A percentile compares a stretch with the other conserved stretches of the same genome.
Evolutionary conservation across 306 rosid species (phyloP).

Genomic region (Hippophae tibetana): DNA sequence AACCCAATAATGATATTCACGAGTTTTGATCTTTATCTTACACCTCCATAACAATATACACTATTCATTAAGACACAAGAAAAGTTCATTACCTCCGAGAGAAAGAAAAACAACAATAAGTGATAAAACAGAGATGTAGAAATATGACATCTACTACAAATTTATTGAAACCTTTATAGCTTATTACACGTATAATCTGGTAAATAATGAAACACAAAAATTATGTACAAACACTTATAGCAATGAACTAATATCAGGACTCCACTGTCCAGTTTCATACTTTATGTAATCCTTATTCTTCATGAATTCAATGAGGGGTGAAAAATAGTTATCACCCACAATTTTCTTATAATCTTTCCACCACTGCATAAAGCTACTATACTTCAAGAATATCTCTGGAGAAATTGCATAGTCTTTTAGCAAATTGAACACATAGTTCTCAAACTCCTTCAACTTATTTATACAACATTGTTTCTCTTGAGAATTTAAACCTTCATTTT

Average conservation of each 20-base stretch:
- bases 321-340: slow-evolving; percentile 7
- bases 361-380: slow-evolving; percentile 61
- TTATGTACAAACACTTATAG: too few species aligned
- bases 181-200: too few species aligned
- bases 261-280: slow-evolving; percentile 12
- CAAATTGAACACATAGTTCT: slow-evolving; percentile 28
- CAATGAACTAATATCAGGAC: background rate
- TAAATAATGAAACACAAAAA: background rate
- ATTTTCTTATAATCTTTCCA: slow-evolving; percentile 33
- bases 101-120: background rate
- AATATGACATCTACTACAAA: too few species aligned
- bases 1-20: too few species aligned
- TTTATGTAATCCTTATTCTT: background rate
- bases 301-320: slow-evolving; percentile 32
- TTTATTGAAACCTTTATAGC: too few species aligned
- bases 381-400: slow-evolving; percentile 48
- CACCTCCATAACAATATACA: background rate
- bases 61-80: too few species aligned
- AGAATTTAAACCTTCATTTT: background rate
- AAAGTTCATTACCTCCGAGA: background rate
- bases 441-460: slow-evolving; percentile 28
- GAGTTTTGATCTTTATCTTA: too few species aligned
- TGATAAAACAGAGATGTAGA: background rate
- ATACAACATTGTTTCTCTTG: slow-evolving; percentile 8
- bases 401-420: slow-evolving; percentile 37